phyloP scores from a whole-genome alignment of 352 stramenopile genomes.

The Phytophthora kernoviae region DNA sequence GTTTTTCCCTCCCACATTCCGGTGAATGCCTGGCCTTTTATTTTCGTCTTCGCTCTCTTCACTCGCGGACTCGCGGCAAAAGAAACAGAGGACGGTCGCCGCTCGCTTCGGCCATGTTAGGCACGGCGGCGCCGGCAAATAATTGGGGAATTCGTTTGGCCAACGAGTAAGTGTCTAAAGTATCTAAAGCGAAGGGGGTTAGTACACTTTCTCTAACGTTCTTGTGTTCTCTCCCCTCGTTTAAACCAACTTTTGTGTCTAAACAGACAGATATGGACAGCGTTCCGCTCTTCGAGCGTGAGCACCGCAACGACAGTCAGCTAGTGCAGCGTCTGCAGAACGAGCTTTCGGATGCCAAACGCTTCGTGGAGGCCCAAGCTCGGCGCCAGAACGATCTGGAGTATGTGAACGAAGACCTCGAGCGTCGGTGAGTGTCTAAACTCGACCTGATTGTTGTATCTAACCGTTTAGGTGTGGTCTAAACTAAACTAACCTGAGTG shows the following conservation, averaged over 20 bases:
- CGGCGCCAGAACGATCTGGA: slow-evolving; percentile 85
- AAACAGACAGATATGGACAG: slow-evolving; percentile 76
- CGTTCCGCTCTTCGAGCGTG: slow-evolving; percentile 85
- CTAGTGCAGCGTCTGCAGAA: slow-evolving; percentile 85
- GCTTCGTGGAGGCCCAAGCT: slow-evolving; percentile 82
- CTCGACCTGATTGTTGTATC: slow-evolving; percentile 1
- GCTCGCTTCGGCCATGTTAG: slow-evolving; percentile 33
- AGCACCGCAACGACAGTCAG: slow-evolving; percentile 86
- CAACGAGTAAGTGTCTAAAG: slow-evolving; percentile 24
- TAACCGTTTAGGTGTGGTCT: not conserved
- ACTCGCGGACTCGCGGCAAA: not conserved
- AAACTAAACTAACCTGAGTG: slow-evolving; percentile 2
- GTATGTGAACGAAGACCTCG: slow-evolving; percentile 88
- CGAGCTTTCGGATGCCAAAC: slow-evolving; percentile 84
- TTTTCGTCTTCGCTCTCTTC: slow-evolving; percentile 9
- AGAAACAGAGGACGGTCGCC: slow-evolving; percentile 1
- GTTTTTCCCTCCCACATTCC: slow-evolving; percentile 6
- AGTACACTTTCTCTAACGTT: too few relatives aligned
- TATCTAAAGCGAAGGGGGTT: not conserved
- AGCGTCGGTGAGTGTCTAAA: slow-evolving; percentile 58
- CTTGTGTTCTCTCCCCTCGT: too few relatives aligned
- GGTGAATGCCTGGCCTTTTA: slow-evolving; percentile 14
- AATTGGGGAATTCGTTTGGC: slow-evolving; percentile 61
- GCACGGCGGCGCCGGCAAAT: slow-evolving; percentile 37
- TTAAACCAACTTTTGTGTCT: slow-evolving; percentile 1